Conservation (phyloP, 2,329 filamentous ascomycete species). For the Talaromyces sp. region DNA sequence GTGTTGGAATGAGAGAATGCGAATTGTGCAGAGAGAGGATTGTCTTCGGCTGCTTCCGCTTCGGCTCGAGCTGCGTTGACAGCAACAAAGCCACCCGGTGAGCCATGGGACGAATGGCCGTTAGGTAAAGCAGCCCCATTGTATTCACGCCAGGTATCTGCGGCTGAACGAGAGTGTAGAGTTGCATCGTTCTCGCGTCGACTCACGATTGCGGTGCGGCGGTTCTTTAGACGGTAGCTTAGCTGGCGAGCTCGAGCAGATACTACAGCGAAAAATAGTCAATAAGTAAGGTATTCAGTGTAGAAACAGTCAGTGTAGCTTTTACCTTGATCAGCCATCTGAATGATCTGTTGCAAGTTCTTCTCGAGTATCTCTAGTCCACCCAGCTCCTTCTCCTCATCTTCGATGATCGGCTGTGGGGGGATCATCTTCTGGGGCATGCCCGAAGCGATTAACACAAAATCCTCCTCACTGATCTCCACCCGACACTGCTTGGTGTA, state of each 20-base stretch:
- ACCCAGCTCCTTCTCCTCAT: slow-evolving; percentile 81
- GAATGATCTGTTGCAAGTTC: slow-evolving; percentile 74
- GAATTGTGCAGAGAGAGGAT: slow-evolving; percentile 38
- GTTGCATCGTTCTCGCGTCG: slow-evolving; percentile 56
- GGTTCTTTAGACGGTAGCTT: slow-evolving; percentile 76
- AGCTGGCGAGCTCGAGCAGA: slow-evolving; percentile 74
- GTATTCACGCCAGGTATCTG: slow-evolving; percentile 42
- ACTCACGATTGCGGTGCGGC: slow-evolving; percentile 71
- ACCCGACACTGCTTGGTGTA: slow-evolving; percentile 78
- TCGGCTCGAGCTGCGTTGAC: slow-evolving; percentile 57
- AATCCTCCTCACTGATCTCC: slow-evolving; percentile 87
- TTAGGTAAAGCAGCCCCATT: slow-evolving; percentile 35
- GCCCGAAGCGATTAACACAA: slow-evolving; percentile 78
- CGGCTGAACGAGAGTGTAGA: slow-evolving; percentile 37
- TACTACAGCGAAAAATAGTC: slow-evolving; percentile 44
- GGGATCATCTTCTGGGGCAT: slow-evolving; percentile 81
- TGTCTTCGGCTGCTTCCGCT: slow-evolving; percentile 36
- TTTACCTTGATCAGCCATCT: slow-evolving; percentile 74
- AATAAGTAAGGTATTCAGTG: too few species aligned
- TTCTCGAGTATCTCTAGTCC: slow-evolving; percentile 83
- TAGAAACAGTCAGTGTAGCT: not conserved
- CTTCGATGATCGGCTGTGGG: slow-evolving; percentile 78
- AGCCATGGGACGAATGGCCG: slow-evolving; percentile 41
- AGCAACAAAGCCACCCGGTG: slow-evolving; percentile 57
- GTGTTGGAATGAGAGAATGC: slow-evolving; percentile 46